Evolutionary conservation across 305 asterid species (phyloP), one percentile per base, ranked within the genome.

Genomic region (Fraxinus baroniana): DNA sequence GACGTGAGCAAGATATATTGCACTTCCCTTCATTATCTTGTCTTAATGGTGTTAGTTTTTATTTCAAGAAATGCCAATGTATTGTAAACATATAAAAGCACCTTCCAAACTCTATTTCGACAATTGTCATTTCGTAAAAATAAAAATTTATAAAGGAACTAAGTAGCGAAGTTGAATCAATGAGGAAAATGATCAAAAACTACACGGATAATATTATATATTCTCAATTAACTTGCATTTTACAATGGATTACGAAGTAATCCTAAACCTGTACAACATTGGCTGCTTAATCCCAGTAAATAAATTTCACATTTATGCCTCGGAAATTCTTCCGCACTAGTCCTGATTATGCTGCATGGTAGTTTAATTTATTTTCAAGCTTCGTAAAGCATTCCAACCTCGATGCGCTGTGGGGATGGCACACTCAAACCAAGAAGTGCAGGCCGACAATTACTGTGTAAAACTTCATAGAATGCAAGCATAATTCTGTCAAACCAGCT

Each of bases 1-100:
- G 78, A 84, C 83, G 99, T 64, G 99, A 94, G 82, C 92, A 93
- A 37, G 91, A 90, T 68, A 89, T 96, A 60, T 66, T 91, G 82
- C 88, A 83, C 32, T 88, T 95, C 78, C 97, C 91, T 10, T 88
- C 22, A 52, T 52, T 15, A 13, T 17, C 62, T 52, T 52, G 62
- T 17, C 62, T 17, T 17, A 52, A 17, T 1, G 62, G 8, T 17
- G 62, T 52, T 52, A 17, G 62, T 52, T 52, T 46, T 52, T 52
- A 17, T 17, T 17, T 17, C 62, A 52, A 60, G 26, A 60, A 20
- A 60, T 60, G 12, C 1, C 30, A 60, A 60, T 18, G 62, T 60
- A 20, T 60, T 60, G 15, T 62, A 62, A 62, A 52, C 24, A 52
- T 17, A 52, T 17, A 52, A 52, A 52, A 49, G 64, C 64, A 52